A percentile compares a stretch with the other conserved stretches of the same genome.
phyloP scores from a whole-genome alignment of 2,329 filamentous ascomycete genomes.

The Lanzia echinophila region DNA sequence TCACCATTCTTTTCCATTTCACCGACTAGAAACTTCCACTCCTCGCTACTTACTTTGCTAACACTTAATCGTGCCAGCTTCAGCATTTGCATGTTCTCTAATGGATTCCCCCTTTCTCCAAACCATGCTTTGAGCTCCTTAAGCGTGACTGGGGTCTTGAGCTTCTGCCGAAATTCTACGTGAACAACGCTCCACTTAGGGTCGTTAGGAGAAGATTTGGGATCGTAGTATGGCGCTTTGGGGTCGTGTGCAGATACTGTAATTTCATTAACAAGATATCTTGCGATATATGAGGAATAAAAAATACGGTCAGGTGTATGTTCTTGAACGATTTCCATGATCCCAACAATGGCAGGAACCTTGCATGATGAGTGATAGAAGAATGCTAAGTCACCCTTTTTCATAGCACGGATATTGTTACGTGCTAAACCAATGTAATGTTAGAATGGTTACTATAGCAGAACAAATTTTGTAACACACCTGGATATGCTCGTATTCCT shows the following conservation, averaged over 20 bases:
- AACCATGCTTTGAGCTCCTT: constrained; percentile 63
- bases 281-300: not conserved
- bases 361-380: constrained; percentile 97
- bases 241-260: constrained; percentile 56
- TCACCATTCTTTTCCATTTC: constrained; percentile 10
- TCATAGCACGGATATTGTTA: constrained; percentile 90
- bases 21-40: constrained; percentile 44
- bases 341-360: constrained; percentile 76
- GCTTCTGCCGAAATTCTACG: constrained; percentile 80
- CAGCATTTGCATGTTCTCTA: constrained; percentile 76
- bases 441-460: not conserved
- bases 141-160: constrained; percentile 62
- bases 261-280: not conserved
- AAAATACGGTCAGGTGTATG: constrained; percentile 66
- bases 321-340: constrained; percentile 84
- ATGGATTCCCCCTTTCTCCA: constrained; percentile 43
- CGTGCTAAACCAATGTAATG: constrained; percentile 52
- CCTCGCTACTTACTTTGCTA: constrained; percentile 53
- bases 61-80: constrained; percentile 81
- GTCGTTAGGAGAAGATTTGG: constrained; percentile 60
- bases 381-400: constrained; percentile 83
- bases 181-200: constrained; percentile 87
- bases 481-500: constrained; percentile 46
- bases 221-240: constrained; percentile 75
- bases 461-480: constrained; percentile 28